These are phyloP conservation scores for Suaeda aralocaspica DNA, from an alignment of 148 eudicot genomes.

Conservation along the genomic window DNA sequence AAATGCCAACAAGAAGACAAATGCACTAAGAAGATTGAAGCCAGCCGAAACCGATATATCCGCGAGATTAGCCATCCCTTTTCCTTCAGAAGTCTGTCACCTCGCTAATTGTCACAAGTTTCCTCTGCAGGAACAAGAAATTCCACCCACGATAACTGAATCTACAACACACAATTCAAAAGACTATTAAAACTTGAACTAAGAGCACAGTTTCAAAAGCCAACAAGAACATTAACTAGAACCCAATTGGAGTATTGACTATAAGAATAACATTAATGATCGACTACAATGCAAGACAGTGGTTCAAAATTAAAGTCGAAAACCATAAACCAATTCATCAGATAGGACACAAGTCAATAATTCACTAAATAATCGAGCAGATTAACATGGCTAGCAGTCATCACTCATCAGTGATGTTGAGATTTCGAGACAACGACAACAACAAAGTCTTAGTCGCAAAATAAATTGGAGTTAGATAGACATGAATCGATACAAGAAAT, in stretches of 20 bases:
- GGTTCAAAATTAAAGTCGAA: neutral
- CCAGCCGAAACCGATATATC: constrained; percentile 85
- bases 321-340: neutral
- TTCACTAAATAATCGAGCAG: neutral
- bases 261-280: neutral
- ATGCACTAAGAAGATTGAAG: constrained; percentile 63
- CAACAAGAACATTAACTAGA: neutral
- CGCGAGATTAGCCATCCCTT: constrained; percentile 65
- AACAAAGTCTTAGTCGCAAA: too few relatives aligned
- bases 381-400: neutral
- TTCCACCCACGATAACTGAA: constrained; percentile 4
- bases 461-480: too few relatives aligned
- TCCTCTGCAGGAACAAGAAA: constrained; percentile 6
- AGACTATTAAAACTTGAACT: neutral
- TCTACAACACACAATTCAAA: constrained; percentile 10
- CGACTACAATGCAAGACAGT: neutral
- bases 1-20: constrained; percentile 77
- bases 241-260: neutral
- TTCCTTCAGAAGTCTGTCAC: constrained; percentile 24
- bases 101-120: constrained; percentile 7
- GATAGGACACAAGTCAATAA: neutral
- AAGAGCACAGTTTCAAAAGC: neutral
- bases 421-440: neutral
- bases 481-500: too few relatives aligned
- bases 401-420: neutral